Percentiles rank a stretch among this genome's conserved stretches.
Conservation (phyloP, 177 flowering plant species). For the Vitis hybrid region DNA sequence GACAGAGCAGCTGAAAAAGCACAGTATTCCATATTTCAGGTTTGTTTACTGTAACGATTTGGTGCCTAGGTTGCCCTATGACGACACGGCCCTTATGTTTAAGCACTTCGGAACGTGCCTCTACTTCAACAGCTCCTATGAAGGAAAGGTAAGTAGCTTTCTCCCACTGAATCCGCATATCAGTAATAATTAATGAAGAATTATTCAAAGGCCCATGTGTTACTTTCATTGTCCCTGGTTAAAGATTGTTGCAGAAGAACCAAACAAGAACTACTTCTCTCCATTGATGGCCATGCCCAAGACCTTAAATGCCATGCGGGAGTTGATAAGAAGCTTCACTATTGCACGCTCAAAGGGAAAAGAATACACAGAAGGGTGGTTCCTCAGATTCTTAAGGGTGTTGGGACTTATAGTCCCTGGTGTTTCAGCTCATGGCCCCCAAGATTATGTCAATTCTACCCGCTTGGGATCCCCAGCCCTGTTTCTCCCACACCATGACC, state of each 20-base stretch:
- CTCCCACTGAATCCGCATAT: not conserved
- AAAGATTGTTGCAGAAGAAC: constrained; percentile 44
- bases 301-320: constrained; percentile 40
- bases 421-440: constrained; percentile 43
- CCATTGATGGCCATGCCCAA: constrained; percentile 13
- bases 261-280: constrained; percentile 47
- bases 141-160: constrained; percentile 19
- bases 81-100: constrained; percentile 28
- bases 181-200: not conserved
- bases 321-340: constrained; percentile 47
- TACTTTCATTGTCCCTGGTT: not conserved
- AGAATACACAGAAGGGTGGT: constrained; percentile 44
- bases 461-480: constrained; percentile 22
- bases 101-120: constrained; percentile 41
- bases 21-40: constrained; percentile 26
- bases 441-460: constrained; percentile 52
- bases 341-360: constrained; percentile 30
- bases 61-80: constrained; percentile 38
- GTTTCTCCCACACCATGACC: not conserved
- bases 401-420: constrained; percentile 46
- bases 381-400: constrained; percentile 23
- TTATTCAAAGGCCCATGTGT: not conserved
- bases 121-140: constrained; percentile 27
- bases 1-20: constrained; percentile 13
- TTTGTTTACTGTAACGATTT: constrained; percentile 42